These are phyloP conservation scores for Hymenochaete sp. DNA, from an alignment of 1,284 basidiomycete species.

Conservation along the genomic window DNA sequence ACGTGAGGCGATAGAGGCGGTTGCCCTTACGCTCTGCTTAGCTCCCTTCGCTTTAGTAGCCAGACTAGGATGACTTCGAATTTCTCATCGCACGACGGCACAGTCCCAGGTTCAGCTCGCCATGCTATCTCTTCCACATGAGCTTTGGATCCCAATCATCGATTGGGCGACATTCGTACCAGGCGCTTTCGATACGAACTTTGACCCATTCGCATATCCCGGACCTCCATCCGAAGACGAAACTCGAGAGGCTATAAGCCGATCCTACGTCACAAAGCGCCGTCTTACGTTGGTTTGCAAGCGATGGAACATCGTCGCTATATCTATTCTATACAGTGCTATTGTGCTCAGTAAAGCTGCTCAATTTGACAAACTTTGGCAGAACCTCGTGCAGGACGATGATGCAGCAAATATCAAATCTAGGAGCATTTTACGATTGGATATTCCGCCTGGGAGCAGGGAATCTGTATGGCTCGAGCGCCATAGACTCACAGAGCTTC, in stretches of 20 bases:
- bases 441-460: not conserved
- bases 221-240: conserved; percentile 12
- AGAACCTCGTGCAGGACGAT: not conserved
- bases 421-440: not conserved
- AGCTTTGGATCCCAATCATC: conserved; percentile 31
- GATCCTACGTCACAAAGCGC: conserved; percentile 27
- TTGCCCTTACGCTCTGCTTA: no score
- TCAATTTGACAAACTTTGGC: no score
- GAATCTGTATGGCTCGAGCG: not conserved
- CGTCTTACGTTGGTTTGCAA: conserved; percentile 32
- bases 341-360: no score
- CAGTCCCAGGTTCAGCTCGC: no score
- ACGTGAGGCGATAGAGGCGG: no score
- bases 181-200: conserved; percentile 23
- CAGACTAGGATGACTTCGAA: no score
- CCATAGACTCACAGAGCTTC: conserved; percentile 1
- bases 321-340: conserved; percentile 25
- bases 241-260: conserved; percentile 16
- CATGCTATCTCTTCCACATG: conserved; percentile 29
- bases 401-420: not conserved
- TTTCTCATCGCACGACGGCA: no score
- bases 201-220: conserved; percentile 19
- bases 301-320: conserved; percentile 30
- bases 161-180: conserved; percentile 26
- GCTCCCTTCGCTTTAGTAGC: no score